phyloP scores from a whole-genome alignment of 2,329 filamentous ascomycete species.

The Metarhizium album region DNA sequence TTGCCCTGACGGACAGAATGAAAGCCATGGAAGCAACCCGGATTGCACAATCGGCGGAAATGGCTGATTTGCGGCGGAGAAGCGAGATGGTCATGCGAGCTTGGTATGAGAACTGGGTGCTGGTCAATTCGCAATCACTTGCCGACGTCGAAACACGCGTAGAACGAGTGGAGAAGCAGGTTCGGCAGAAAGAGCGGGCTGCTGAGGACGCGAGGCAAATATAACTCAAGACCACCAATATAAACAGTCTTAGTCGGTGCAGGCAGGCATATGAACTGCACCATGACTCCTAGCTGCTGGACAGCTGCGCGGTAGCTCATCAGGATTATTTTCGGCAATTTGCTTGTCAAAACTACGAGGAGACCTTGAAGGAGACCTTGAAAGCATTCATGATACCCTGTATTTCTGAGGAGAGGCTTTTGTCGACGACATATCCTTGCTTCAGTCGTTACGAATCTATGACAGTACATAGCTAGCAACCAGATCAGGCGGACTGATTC shows the following conservation, averaged over 20 bases:
- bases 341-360: neutral
- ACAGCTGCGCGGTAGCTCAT: too few species aligned
- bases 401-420: neutral
- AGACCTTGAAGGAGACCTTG: neutral
- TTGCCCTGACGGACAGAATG: constrained; percentile 50
- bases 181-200: constrained; percentile 53
- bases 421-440: neutral
- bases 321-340: neutral
- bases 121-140: constrained; percentile 58
- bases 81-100: constrained; percentile 52
- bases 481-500: too few species aligned
- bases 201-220: constrained; percentile 36
- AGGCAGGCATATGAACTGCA: too few species aligned
- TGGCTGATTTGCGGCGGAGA: constrained; percentile 50
- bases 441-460: neutral
- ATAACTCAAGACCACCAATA: constrained; percentile 9
- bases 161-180: constrained; percentile 50
- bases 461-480: neutral
- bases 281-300: too few species aligned
- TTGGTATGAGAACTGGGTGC: constrained; percentile 66
- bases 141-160: constrained; percentile 61
- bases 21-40: constrained; percentile 50
- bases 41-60: constrained; percentile 48
- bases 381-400: constrained; percentile 1
- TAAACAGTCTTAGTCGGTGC: too few species aligned